Evolutionary conservation across 805 yeast genomes (phyloP).

Genomic region (Tetrapisispora phaffii): DNA sequence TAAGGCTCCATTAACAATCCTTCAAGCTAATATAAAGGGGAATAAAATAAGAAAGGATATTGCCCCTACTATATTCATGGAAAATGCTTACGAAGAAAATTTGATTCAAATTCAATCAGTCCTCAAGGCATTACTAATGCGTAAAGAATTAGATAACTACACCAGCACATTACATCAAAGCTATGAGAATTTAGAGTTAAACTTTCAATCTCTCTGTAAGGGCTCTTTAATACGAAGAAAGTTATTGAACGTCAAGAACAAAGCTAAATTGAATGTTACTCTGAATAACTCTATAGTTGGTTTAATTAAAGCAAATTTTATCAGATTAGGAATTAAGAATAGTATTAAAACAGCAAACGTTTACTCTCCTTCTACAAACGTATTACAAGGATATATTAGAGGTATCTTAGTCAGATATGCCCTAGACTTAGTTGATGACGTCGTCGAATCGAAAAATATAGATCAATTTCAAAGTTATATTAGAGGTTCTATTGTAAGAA

Average conservation of each 20-base stretch:
- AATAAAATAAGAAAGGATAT: not conserved
- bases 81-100: not conserved
- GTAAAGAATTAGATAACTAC: not conserved
- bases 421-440: slow-evolving; percentile 44
- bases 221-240: slow-evolving; percentile 20
- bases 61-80: not conserved
- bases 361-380: slow-evolving; percentile 23
- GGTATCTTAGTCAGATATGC: slow-evolving; percentile 55
- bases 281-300: slow-evolving; percentile 7
- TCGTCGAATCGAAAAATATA: slow-evolving; percentile 37
- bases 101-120: slow-evolving; percentile 22
- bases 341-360: not conserved
- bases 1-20: slow-evolving; percentile 12
- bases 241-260: not conserved
- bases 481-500: slow-evolving; percentile 41
- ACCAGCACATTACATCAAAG: not conserved
- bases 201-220: slow-evolving; percentile 55
- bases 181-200: not conserved
- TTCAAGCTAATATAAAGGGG: slow-evolving; percentile 15
- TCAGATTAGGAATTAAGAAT: slow-evolving; percentile 1
- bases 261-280: slow-evolving; percentile 24
- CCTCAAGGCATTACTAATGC: slow-evolving; percentile 2
- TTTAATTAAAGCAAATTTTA: slow-evolving; percentile 6
- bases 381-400: slow-evolving; percentile 49
- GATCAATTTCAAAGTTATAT: slow-evolving; percentile 42